Percentiles rank a stretch among this genome's conserved stretches.
phyloP scores from a whole-genome alignment of 169 alveolate genomes.

The Plasmodium knowlesi region DNA sequence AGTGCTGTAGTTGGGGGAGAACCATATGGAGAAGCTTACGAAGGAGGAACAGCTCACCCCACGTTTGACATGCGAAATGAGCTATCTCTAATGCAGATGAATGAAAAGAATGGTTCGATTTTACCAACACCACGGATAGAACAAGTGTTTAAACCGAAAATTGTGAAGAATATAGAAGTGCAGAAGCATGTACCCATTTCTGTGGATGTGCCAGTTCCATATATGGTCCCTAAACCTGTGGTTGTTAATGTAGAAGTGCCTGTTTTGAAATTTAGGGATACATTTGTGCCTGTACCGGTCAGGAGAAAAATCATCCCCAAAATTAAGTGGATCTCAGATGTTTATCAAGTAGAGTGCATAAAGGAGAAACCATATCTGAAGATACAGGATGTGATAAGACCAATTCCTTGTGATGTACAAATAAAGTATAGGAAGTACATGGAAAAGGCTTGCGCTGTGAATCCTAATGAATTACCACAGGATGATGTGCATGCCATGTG shows the following conservation, averaged over 20 bases:
- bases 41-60: conserved; percentile 59
- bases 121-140: conserved; percentile 74
- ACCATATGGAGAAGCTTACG: conserved; percentile 20
- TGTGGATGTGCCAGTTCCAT: conserved; percentile 90
- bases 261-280: conserved; percentile 88
- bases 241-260: conserved; percentile 91
- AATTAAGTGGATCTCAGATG: conserved; percentile 88
- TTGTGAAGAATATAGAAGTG: conserved; percentile 82
- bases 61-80: conserved; percentile 8
- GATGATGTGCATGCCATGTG: conserved; percentile 91
- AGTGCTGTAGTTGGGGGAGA: conserved; percentile 26
- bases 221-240: conserved; percentile 90
- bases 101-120: conserved; percentile 12
- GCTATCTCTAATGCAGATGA: conserved; percentile 3
- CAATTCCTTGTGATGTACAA: conserved; percentile 89
- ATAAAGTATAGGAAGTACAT: conserved; percentile 84
- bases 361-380: conserved; percentile 87
- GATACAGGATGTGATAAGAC: conserved; percentile 87
- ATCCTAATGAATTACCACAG: conserved; percentile 90
- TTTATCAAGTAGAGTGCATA: conserved; percentile 88
- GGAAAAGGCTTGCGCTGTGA: conserved; percentile 86
- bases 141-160: conserved; percentile 85
- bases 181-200: conserved; percentile 87
- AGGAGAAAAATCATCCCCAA: conserved; percentile 88
- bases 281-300: conserved; percentile 89